These are phyloP conservation scores for Picea sitchensis DNA, from an alignment of 75 land plant genomes.

Conservation along the genomic window DNA sequence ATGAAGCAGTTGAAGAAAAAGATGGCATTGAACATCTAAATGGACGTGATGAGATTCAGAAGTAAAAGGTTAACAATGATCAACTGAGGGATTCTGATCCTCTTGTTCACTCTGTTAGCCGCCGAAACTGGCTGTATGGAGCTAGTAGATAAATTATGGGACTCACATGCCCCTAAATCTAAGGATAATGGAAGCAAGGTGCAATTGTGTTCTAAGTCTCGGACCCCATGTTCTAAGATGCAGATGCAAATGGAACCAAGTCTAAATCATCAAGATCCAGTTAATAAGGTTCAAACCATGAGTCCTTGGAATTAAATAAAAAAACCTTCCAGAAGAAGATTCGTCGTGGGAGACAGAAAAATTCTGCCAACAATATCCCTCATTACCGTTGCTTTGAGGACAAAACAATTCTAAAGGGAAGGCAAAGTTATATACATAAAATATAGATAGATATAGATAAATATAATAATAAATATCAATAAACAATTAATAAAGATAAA, in stretches of 20 bases:
- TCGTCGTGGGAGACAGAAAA: too few relatives aligned
- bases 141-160: not conserved
- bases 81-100: not conserved
- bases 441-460: too few relatives aligned
- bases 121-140: not conserved
- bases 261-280: not conserved
- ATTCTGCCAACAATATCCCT: too few relatives aligned
- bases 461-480: too few relatives aligned
- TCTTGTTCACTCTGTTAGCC: not conserved
- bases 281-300: not conserved
- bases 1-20: too few relatives aligned
- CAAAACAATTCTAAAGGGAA: too few relatives aligned
- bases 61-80: not conserved
- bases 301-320: not conserved
- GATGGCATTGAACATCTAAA: too few relatives aligned
- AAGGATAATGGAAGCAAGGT: constrained; percentile 1
- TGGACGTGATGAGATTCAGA: too few relatives aligned
- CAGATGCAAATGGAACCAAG: not conserved
- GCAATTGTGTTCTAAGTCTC: not conserved
- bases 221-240: not conserved
- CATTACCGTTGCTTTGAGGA: too few relatives aligned
- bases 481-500: too few relatives aligned
- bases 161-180: not conserved
- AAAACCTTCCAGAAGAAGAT: not conserved
- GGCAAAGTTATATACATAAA: too few relatives aligned